phyloP scores from a whole-genome alignment of 352 stramenopile species.

The Chrysophaeum taylorii region DNA sequence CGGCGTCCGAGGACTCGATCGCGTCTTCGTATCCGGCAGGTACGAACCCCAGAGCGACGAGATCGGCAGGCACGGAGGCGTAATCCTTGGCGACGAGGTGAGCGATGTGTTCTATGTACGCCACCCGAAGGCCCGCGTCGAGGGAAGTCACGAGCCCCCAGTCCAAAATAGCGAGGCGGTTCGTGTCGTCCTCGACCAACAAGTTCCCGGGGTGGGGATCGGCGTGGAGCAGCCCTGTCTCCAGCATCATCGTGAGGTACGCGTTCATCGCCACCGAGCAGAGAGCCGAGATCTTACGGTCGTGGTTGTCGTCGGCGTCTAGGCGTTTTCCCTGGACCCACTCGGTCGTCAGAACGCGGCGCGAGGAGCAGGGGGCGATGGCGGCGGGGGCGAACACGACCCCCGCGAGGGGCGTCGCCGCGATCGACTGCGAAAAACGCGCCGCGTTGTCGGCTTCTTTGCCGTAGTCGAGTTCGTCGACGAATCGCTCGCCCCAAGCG shows the following conservation, averaged over 20 bases:
- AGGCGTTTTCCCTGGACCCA: not conserved
- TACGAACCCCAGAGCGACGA: not conserved
- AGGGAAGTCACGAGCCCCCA: constrained; percentile 56
- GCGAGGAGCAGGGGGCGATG: constrained; percentile 30
- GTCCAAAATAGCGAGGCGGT: constrained; percentile 50
- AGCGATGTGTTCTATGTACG: not conserved
- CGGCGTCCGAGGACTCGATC: not conserved
- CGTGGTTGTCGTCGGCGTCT: not conserved
- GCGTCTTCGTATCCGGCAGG: not conserved
- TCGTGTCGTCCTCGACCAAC: constrained; percentile 41
- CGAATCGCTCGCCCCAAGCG: constrained; percentile 50
- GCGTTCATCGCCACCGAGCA: not conserved
- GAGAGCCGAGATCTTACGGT: no score
- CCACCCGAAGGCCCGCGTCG: constrained; percentile 23
- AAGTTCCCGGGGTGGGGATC: constrained; percentile 45
- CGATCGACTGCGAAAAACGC: constrained; percentile 38
- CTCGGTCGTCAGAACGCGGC: not conserved
- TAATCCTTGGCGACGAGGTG: not conserved
- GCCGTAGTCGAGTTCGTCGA: constrained; percentile 66
- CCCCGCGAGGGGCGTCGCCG: constrained; percentile 36
- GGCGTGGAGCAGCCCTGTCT: constrained; percentile 48
- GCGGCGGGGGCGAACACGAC: constrained; percentile 43
- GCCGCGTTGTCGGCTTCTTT: constrained; percentile 52
- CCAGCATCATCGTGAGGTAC: constrained; percentile 27
- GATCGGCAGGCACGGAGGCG: not conserved